Evolutionary conservation across 208 protist species (phyloP), one percentile per base, ranked within the genome.

Genomic region (Blechomonas ayalai): DNA sequence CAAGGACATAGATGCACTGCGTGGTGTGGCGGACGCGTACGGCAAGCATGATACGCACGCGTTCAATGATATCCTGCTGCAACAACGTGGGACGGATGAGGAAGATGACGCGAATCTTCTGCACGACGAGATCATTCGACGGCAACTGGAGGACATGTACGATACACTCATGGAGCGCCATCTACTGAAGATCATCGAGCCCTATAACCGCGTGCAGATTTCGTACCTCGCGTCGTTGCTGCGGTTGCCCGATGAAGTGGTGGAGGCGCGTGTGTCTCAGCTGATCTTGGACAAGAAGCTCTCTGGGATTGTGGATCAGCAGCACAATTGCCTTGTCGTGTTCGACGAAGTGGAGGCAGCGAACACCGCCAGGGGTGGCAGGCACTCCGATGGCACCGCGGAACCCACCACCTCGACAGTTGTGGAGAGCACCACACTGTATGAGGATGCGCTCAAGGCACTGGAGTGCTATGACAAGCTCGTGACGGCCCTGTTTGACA

Each of bases 211-310:
- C 12, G 96, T 99, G 31, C 78, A 97, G 66, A 97, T 99, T 26
- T 48, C 70, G 10, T 95, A 98, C 69, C 56, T 99, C 33, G 95
- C 95, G 6, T 16, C 56, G 13, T 54, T 98, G 1, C 80, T 98
- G 50, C 52, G 83, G 38, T 69, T 98, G 9, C 80, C 90, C 23
- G 71, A 46, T 18, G 70, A 62, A 28, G 45, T 65, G 8, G 70
- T 95, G 27, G 85, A 94, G 74, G 65, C 64, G 27, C 82, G 73
- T 31, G 69, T 99, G 0, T 98, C 96, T 19, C 92, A 99, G 59
- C 98, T 99, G 64, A 99, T 99, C 56, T 72, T 99, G 0, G 98
- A 99, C 71, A 88, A 97, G 29, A 97, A 98, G 64, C 83, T 99
- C 33, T 54, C 63, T 28, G 98, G 97, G 9, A 92, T 92, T 26